These are phyloP conservation scores for Rhizopus sp. DNA, from an alignment of 371 early-diverging fungal genomes.

Conservation along the genomic window DNA sequence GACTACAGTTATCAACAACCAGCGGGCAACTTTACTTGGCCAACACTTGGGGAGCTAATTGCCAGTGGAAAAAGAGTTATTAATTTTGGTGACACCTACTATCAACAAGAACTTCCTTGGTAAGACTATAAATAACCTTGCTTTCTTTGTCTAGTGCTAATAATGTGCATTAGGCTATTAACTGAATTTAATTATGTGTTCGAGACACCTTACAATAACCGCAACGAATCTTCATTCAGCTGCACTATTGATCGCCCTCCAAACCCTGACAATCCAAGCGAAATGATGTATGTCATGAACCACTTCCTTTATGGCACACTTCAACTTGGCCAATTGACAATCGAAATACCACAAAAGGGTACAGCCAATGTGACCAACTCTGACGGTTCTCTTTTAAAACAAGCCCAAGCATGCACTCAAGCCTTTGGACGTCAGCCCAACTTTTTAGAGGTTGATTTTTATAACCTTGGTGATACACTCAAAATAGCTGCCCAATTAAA, in stretches of 20 bases:
- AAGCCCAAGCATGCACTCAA: constrained; percentile 45
- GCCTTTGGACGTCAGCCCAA: constrained; percentile 63
- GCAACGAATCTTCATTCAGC: constrained; percentile 37
- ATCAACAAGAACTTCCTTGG: constrained; percentile 59
- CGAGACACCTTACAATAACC: constrained; percentile 59
- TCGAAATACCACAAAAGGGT: constrained; percentile 57
- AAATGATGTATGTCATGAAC: constrained; percentile 63
- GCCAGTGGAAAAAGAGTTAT: constrained; percentile 65
- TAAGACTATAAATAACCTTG: constrained; percentile 19
- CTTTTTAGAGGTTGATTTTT: constrained; percentile 79
- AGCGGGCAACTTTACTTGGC: constrained; percentile 56
- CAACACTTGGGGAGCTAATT: constrained; percentile 69
- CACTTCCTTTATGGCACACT: constrained; percentile 57
- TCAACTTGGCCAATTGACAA: constrained; percentile 25
- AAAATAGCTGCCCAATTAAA: constrained; percentile 64
- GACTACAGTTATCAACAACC: constrained; percentile 55
- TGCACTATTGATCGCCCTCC: constrained; percentile 60
- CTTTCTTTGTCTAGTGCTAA: neutral
- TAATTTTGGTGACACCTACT: constrained; percentile 57
- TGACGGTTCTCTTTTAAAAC: constrained; percentile 35
- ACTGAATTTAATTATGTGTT: constrained; percentile 57
- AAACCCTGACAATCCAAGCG: constrained; percentile 28
- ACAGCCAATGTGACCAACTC: constrained; percentile 54
- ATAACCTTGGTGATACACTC: constrained; percentile 61
- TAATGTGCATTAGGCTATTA: constrained; percentile 44